Evolutionary conservation across 352 stramenopile genomes (phyloP), one percentile per base, ranked within the genome.

Genomic region (Elongisporangium senticosum): DNA sequence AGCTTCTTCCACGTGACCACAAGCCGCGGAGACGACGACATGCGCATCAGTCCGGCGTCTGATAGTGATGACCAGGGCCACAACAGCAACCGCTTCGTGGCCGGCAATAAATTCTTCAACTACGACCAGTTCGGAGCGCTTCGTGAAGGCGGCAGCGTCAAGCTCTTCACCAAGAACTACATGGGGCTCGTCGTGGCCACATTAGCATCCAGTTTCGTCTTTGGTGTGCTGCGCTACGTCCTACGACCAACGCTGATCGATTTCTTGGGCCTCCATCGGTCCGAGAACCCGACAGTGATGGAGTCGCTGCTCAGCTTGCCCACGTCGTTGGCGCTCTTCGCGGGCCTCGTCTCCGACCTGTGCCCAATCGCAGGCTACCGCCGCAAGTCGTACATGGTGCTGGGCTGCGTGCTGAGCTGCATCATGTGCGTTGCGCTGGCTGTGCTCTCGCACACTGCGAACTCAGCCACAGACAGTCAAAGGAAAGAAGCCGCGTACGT

Each of bases 261-360:
- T 61, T 83, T 74, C 51, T 65, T 90, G 20, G 28, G 75, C 37
- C 64, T 87, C 37, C 67, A 86, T 43, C 74, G 75, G n/a, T 62
- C 57, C 39, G 75, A 89, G 63, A 80, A 67, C 51, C 73, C 64
- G 4, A 58, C 76, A n/a, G 72, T 87, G 24, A 87, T 86, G 24
- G 76, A 90, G 69, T 86, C 72, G 53, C 57, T 96, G 19, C 62
- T 96, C 13, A 90, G 78, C 63, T 80, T 97, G 49, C 89, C 89
- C n/a, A 96, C 87, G 67, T 89, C 74, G 15, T 83, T 96, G 24
- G 88, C 84, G 52, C 23, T 63, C 7, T 72, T 88, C 53, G 81
- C 69, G 4, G 83, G 79, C 23, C 64, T 87, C 2, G 56, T 92
- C 47, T 84, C 76, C 2, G 83, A 92, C 64, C 85, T 67, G 56